Evolutionary conservation across 345 rosid species (phyloP), one percentile per base, ranked within the genome.

Genomic region (Hypericum perforatum): DNA sequence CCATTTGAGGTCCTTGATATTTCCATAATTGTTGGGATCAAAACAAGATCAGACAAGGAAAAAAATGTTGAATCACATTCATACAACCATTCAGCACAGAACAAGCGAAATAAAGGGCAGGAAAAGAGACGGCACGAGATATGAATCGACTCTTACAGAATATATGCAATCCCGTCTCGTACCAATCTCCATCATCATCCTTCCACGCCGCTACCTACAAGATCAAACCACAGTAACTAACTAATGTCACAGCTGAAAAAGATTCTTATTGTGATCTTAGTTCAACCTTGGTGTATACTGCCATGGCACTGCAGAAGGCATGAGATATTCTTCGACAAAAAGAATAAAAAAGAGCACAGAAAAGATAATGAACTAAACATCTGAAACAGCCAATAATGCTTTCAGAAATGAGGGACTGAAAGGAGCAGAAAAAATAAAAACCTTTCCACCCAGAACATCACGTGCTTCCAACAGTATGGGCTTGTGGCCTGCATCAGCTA

Each of bases 391-490:
- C 44, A 9, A 14, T 29, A 56, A 39, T 52, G 29, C 39, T 43
- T 40, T 11, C 57, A 38, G 37, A 50, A 44, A 16, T 11, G 12
- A 7, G 16, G 52, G 37, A 15, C 6, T 9, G n/a, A 8, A 49
- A 47, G 49, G 9, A 52, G 7, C 55, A 57, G 53, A 45, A 10
- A 72, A 53, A 7, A 38, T 22, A 67, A 53, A 40, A 69, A 86
- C 98, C 98, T 91, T 90, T 76, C 97, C 97, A 51, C 97, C 97
- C 44, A 90, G 78, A 70, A 82, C 96, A 69, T 90, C 97, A 76
- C 91, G 79, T 48, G 85, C 91, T 77, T 90, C 94, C 13, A 86
- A 68, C 63, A 90, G 54, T 66, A 86, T 12, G 66, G 94, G 96
- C 68, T 72, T 72, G 44, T 91, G 98, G 41, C 98, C 96, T 62